phyloP scores from a whole-genome alignment of 768 basidiomycete genomes.

The Gelatoporia subvermispora region DNA sequence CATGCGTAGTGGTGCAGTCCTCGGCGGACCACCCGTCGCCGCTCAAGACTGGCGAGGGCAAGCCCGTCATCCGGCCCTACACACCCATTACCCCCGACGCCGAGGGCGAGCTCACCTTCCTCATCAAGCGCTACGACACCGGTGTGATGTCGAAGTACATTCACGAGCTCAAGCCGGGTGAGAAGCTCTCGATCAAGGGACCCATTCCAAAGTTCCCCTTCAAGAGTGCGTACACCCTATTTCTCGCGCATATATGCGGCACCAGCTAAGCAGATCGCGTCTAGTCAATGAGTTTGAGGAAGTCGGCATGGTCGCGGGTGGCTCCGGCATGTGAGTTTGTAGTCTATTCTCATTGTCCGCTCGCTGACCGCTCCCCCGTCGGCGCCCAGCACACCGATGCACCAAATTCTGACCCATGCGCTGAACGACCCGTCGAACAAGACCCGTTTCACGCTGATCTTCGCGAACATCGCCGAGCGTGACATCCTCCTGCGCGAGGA shows the following conservation, averaged over 20 bases:
- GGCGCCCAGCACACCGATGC: constrained; percentile 65
- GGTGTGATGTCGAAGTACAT: constrained; percentile 87
- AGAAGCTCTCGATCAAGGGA: constrained; percentile 83
- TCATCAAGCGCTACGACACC: constrained; percentile 82
- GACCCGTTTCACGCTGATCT: constrained; percentile 92
- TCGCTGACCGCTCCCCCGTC: neutral
- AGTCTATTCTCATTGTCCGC: neutral
- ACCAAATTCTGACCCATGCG: constrained; percentile 76
- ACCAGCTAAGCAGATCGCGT: neutral
- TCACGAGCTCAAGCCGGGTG: constrained; percentile 74
- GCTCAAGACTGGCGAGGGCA: constrained; percentile 72
- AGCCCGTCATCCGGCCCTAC: constrained; percentile 86
- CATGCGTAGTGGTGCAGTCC: constrained; percentile 73
- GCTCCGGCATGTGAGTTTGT: constrained; percentile 76
- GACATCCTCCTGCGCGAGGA: constrained; percentile 87
- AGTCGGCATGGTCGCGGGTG: constrained; percentile 88
- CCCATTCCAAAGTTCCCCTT: constrained; percentile 86
- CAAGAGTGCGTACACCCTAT: constrained; percentile 46
- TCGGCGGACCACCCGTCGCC: constrained; percentile 50
- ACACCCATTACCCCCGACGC: constrained; percentile 78
- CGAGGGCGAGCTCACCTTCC: constrained; percentile 70
- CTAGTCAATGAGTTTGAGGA: constrained; percentile 79
- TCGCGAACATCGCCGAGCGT: constrained; percentile 82
- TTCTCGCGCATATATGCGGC: neutral
- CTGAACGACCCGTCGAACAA: constrained; percentile 72